phyloP scores from a whole-genome alignment of 2,329 filamentous ascomycete species.

The Aspergillus intermedius region DNA sequence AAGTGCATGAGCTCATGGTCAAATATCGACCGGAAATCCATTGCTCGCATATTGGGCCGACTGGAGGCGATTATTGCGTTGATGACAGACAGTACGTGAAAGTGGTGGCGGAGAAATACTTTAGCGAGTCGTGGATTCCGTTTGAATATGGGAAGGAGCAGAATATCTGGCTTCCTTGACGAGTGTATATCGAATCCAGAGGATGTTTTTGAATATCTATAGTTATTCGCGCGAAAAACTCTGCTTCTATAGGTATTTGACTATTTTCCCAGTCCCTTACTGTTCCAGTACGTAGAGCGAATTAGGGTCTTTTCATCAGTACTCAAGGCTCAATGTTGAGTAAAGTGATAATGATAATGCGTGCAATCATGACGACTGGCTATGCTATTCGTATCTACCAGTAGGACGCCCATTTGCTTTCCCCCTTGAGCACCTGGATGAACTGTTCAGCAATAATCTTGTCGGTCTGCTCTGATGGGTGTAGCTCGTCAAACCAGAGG shows the following conservation, averaged over 20 bases:
- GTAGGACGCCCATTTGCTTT: constrained; percentile 24
- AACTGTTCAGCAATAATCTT: constrained; percentile 53
- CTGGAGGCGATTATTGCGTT: constrained; percentile 21
- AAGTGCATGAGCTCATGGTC: constrained; percentile 26
- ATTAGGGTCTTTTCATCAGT: no score
- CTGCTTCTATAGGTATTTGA: neutral
- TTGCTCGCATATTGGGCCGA: constrained; percentile 22
- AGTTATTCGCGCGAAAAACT: no score
- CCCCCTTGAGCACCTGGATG: constrained; percentile 48
- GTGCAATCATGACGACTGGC: neutral
- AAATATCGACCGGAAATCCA: constrained; percentile 19
- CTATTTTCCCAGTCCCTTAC: no score
- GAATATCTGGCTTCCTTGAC: constrained; percentile 12
- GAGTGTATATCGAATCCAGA: constrained; percentile 3
- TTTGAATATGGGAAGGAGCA: constrained; percentile 14
- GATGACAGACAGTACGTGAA: constrained; percentile 19
- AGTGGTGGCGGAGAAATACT: constrained; percentile 20
- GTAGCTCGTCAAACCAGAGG: constrained; percentile 68
- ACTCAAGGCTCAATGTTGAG: no score
- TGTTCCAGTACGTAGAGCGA: no score
- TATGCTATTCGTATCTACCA: constrained; percentile 9
- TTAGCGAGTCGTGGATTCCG: constrained; percentile 18
- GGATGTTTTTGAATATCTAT: neutral
- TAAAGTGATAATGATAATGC: no score
- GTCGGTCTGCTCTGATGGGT: constrained; percentile 61